A percentile compares a stretch with the other conserved stretches of the same genome.
Conservation (phyloP, 139 green algal genomes). For the Dunaliella primolecta region DNA sequence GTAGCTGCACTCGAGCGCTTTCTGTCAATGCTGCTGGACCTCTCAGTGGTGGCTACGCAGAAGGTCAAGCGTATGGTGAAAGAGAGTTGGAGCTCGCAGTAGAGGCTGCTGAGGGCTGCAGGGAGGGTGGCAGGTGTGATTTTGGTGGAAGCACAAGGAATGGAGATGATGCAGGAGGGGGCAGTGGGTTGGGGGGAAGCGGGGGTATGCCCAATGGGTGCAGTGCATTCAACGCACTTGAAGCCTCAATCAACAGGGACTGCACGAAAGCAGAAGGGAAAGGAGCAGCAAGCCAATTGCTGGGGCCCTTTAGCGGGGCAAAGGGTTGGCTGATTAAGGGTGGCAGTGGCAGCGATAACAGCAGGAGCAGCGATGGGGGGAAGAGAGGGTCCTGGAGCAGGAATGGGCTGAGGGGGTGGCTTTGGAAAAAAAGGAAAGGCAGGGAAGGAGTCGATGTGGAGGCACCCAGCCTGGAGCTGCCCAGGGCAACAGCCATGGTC, state of each 20-base stretch:
- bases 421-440: not conserved
- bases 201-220: not conserved
- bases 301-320: not conserved
- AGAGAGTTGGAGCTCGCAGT: no score
- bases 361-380: no score
- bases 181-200: not conserved
- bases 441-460: not conserved
- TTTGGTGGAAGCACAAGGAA: no score
- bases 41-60: no score
- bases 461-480: constrained; percentile 9
- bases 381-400: not conserved
- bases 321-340: not conserved
- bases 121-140: no score
- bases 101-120: no score
- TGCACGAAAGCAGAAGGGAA: not conserved
- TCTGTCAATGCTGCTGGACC: no score
- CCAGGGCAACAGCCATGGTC: constrained; percentile 41
- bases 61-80: no score
- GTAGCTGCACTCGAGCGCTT: no score
- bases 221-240: not conserved
- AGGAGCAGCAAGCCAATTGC: not conserved
- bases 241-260: not conserved
- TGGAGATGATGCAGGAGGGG: not conserved
- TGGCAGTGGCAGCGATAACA: no score
- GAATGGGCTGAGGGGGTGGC: not conserved